phyloP scores from a whole-genome alignment of 164 flowering plant genomes.

The Nelumbo lutea region DNA sequence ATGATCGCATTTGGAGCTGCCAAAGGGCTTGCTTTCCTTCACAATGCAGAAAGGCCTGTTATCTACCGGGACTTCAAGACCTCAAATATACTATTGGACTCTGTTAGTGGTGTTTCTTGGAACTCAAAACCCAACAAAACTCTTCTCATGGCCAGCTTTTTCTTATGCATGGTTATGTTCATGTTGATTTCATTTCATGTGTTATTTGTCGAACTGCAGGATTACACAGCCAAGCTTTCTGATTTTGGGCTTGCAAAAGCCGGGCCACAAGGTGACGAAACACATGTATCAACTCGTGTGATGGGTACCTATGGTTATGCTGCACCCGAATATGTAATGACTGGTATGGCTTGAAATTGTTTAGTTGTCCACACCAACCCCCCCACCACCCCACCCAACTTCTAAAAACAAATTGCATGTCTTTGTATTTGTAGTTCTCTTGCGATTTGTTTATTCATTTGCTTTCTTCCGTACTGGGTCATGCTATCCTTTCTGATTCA shows the following conservation, averaged over 20 bases:
- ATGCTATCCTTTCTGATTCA: neutral
- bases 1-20: constrained; percentile 99
- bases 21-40: constrained; percentile 98
- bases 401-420: neutral
- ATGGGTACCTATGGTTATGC: constrained; percentile 99
- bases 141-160: neutral
- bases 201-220: constrained; percentile 38
- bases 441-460: neutral
- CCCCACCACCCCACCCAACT: neutral
- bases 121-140: neutral
- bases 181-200: constrained; percentile 1
- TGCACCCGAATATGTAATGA: constrained; percentile 98
- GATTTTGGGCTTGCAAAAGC: constrained; percentile 99
- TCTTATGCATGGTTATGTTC: neutral
- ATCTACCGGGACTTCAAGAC: constrained; percentile 97
- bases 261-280: constrained; percentile 96
- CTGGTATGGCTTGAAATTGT: constrained; percentile 41
- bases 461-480: neutral
- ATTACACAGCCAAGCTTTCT: constrained; percentile 87
- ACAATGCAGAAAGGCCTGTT: constrained; percentile 92
- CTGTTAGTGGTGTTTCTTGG: constrained; percentile 46
- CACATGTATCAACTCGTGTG: constrained; percentile 92
- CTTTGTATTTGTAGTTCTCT: neutral
- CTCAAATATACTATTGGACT: constrained; percentile 88
- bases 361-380: neutral